Conservation (phyloP, 306 rosid genomes). For the Vigna hirtella region DNA sequence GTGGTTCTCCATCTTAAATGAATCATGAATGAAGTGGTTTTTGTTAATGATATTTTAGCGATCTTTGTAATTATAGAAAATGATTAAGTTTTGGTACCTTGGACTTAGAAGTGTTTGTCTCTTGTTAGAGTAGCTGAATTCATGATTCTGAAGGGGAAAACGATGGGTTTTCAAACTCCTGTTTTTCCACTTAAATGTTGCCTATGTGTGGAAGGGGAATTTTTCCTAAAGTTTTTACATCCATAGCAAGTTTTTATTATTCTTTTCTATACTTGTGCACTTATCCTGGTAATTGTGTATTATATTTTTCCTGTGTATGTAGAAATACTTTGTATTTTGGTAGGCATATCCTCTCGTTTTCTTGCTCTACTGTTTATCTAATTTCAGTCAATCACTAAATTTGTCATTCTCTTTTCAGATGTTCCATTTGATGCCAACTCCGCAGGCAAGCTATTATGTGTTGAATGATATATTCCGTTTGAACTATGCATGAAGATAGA, state of each 20-base stretch:
- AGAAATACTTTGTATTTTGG: conserved; percentile 27
- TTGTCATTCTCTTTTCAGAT: conserved; percentile 60
- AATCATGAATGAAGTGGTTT: neutral
- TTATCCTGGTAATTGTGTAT: conserved; percentile 2
- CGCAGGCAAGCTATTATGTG: conserved; percentile 78
- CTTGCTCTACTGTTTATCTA: neutral
- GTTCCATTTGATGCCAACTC: conserved; percentile 93
- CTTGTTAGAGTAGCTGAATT: conserved; percentile 10
- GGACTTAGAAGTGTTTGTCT: conserved; percentile 16
- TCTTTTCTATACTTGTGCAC: neutral
- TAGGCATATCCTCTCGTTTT: neutral
- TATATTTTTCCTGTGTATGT: neutral
- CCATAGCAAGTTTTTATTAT: neutral
- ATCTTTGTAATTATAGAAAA: neutral
- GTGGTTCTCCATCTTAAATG: neutral
- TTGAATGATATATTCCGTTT: conserved; percentile 88
- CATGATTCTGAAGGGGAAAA: conserved; percentile 25
- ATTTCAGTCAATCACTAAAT: neutral
- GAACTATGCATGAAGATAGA: conserved; percentile 83
- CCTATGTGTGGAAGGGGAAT: neutral
- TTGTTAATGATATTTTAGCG: neutral
- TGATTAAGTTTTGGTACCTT: conserved; percentile 1
- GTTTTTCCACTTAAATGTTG: conserved; percentile 5
- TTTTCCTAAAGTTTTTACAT: neutral
- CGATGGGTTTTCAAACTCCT: neutral